A percentile compares a stretch with the other conserved stretches of the same genome.
These are phyloP conservation scores for Suillus variegatus DNA, from an alignment of 768 basidiomycete species.

Conservation along the genomic window DNA sequence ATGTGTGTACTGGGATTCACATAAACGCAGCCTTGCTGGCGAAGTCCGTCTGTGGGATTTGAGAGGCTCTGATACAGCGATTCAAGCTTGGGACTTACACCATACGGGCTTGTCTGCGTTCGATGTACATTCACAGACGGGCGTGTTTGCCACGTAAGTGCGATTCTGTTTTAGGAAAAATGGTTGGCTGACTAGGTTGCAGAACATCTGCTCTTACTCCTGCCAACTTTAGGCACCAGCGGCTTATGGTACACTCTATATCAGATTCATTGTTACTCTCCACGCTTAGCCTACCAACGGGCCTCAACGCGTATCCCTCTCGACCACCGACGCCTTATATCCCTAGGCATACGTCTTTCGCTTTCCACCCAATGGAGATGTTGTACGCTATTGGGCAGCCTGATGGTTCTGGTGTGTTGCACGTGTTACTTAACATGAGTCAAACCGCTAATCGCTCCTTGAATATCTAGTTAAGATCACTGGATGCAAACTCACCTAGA, in stretches of 20 bases:
- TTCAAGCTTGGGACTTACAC: constrained; percentile 64
- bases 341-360: constrained; percentile 61
- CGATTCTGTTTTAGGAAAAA: background rate
- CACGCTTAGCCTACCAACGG: constrained; percentile 52
- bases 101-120: constrained; percentile 78
- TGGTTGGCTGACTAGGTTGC: constrained; percentile 9
- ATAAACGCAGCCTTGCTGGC: constrained; percentile 70
- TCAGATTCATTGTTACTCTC: constrained; percentile 38
- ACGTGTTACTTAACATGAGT: background rate
- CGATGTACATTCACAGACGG: constrained; percentile 81
- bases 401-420: constrained; percentile 59
- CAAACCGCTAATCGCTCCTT: constrained; percentile 12
- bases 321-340: constrained; percentile 61
- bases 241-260: constrained; percentile 61
- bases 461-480: constrained; percentile 49
- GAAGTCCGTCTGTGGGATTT: constrained; percentile 92
- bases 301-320: constrained; percentile 55
- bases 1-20: background rate
- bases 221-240: constrained; percentile 67
- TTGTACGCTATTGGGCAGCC: constrained; percentile 71
- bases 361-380: constrained; percentile 89
- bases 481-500: constrained; percentile 52
- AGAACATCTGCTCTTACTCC: constrained; percentile 64
- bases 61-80: constrained; percentile 59
- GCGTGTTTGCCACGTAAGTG: constrained; percentile 84